Evolutionary conservation across 495 filamentous ascomycete species (phyloP), one percentile per base, ranked within the genome.

Genomic region (Hamigera avellanea): DNA sequence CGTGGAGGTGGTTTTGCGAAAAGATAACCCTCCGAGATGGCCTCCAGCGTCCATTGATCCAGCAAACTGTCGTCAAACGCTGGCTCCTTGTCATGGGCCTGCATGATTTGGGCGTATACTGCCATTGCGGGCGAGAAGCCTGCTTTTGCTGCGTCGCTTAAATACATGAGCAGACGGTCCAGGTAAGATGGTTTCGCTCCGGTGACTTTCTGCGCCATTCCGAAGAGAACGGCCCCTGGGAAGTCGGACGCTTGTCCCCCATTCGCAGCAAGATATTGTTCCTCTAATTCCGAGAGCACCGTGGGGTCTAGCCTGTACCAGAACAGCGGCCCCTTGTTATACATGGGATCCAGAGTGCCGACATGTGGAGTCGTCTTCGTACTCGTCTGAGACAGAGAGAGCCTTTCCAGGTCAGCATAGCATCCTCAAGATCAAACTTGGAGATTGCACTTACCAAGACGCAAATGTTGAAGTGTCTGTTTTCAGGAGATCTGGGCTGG

Each of bases 281-380:
- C 13, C 34, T 50, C 46, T 3, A 50, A 40, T 19, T 50, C 43
- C 1, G 14, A 28, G 14, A 45, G 43, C n/a, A 50, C 45, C 9
- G 39, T 36, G 5, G 35, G 19, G 29, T 46, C 40, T 0, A 50
- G 36, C 42, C 40, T 7, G 29, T 50, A 50, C 46, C 46, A 50
- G 19, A 50, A 50, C 8, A 46, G 34, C 0, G 46, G 46, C 0
- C 46, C 46, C 40, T 50, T 50, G 32, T 50, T 50, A 26, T 50
- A 50, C 19, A 46, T 35, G 6, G 46, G 46, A 17, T 50, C 43
- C 26, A 50, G 35, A 14, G 45, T 40, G 9, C 46, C 43, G 26
- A 37, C 33, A 35, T 35, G 32, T 3, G 18, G 40, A 14, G 13
- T 14, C 5, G 32, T 6, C 19, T 18, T 34, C 6, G 5, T 30